Base-by-base conservation (phyloP, 1,284 basidiomycete genomes). In the Puccinia triticina region DNA sequence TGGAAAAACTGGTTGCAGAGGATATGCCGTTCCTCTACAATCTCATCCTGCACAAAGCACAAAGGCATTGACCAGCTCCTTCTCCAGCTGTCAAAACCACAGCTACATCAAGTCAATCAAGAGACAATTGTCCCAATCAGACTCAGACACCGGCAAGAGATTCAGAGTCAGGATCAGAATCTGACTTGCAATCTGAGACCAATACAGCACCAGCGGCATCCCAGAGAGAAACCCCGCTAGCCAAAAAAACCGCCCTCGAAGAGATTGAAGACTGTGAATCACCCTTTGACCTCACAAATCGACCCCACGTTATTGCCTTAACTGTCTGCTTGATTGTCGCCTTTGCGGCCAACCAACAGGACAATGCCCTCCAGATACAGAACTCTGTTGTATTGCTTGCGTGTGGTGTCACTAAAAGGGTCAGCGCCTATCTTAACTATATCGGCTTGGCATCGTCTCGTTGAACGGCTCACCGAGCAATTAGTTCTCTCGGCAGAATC, bases 401-500 rank as follows among this genome's bases (percentile, higher is more conserved):
- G 4, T 26, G n/a, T 18, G 69, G 69, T 0, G 43, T 71, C 3
- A 48, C 43, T 16, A n/a, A 71, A 7, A 4, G 69, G n/a, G 69
- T 71, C 7, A 48, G 43, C 23, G 11, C 21, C 12, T 71, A 71
- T 26, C 69, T 71, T 11, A 71, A 71, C 18, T 71, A 71, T 26
- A 29, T 71, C 11, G 69, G 69, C 23, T 46, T 71, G 12, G 46
- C 69, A 16, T 48, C 46, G 1, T 71, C 69, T 8, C 11, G 69
- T 1, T 2, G 43, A 34, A 48, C 69, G 3, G 69, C n/a, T 26
- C 69, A 71, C 16, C 37, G 21, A 10, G 66, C 66, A 23, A 3
- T 69, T 5, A 29, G n/a, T 5, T 23, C 43, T 23, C 66, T 71
- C 14, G 46, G 66, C n/a, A 7, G n/a, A 29, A 7, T 16, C 14